Evolutionary conservation across 2,329 filamentous ascomycete genomes (phyloP).

Genomic region (Diplodia seriata): DNA sequence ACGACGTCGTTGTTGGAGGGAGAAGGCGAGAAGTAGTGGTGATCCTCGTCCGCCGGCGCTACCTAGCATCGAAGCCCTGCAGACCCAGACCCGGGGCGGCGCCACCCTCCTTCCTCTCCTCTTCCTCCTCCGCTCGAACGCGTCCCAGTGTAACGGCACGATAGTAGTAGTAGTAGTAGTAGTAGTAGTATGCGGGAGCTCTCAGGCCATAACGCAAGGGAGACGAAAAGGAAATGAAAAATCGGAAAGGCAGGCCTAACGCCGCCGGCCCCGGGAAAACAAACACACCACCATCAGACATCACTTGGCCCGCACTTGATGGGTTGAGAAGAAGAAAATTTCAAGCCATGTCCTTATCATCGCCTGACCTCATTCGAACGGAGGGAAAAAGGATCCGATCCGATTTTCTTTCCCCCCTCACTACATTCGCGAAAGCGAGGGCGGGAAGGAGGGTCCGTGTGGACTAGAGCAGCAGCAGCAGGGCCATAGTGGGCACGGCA

Average conservation of each 20-base stretch:
- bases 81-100: no score
- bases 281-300: neutral
- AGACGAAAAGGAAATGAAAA: neutral
- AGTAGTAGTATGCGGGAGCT: neutral
- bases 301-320: neutral
- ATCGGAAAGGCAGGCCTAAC: neutral
- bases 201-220: neutral
- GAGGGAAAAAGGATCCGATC: no score
- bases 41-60: no score
- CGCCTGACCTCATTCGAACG: neutral
- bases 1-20: no score
- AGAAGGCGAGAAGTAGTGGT: no score
- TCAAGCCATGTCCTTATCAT: neutral
- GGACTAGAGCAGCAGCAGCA: neutral
- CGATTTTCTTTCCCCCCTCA: no score
- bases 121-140: no score
- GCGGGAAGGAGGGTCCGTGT: neutral
- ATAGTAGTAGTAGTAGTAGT: no score
- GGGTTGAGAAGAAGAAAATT: neutral
- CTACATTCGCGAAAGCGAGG: no score
- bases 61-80: no score
- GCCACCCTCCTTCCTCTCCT: no score
- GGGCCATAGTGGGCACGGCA: neutral
- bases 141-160: no score
- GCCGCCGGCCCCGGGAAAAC: neutral